A percentile compares a stretch with the other conserved stretches of the same genome.
Evolutionary conservation across 108 stramenopile species (phyloP).

Genomic region (Skeletonema marinoi): DNA sequence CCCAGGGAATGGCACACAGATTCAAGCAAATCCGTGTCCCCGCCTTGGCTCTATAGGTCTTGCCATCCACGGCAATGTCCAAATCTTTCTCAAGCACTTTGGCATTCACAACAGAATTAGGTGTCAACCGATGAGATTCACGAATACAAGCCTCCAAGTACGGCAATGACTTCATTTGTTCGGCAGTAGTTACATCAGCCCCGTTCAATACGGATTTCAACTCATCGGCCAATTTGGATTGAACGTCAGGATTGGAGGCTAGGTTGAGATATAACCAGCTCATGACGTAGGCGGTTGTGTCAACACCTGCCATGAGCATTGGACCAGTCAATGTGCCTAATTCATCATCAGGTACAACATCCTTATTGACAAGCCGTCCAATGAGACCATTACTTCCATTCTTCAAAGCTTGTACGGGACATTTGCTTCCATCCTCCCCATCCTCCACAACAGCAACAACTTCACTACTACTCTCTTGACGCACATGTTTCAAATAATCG

Average conservation of each 20-base stretch:
- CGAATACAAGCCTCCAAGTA: conserved; percentile 37
- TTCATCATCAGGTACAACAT: conserved; percentile 21
- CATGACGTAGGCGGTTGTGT: conserved; percentile 40
- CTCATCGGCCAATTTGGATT: conserved; percentile 29
- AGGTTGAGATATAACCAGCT: conserved; percentile 38
- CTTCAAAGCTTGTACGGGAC: conserved; percentile 15
- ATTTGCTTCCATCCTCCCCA: conserved; percentile 8
- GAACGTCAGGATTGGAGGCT: conserved; percentile 34
- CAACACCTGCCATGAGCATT: conserved; percentile 36
- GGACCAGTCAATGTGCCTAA: conserved; percentile 20
- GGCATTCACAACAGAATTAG: background rate
- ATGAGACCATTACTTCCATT: background rate
- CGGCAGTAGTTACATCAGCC: conserved; percentile 29
- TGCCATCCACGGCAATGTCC: conserved; percentile 18
- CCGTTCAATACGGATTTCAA: conserved; percentile 31
- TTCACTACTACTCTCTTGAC: background rate
- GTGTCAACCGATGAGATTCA: conserved; percentile 41
- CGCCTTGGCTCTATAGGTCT: conserved; percentile 6
- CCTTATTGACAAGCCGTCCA: conserved; percentile 16
- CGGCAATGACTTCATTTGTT: conserved; percentile 32
- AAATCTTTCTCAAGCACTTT: conserved; percentile 22
- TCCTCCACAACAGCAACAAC: background rate
- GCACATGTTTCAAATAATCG: conserved; percentile 5
- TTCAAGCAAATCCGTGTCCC: conserved; percentile 17
- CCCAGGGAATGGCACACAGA: conserved; percentile 28